Evolutionary conservation across 176 grass and related monocot genomes (phyloP), one percentile per base, ranked within the genome.

Genomic region (Triticum dicoccoides): DNA sequence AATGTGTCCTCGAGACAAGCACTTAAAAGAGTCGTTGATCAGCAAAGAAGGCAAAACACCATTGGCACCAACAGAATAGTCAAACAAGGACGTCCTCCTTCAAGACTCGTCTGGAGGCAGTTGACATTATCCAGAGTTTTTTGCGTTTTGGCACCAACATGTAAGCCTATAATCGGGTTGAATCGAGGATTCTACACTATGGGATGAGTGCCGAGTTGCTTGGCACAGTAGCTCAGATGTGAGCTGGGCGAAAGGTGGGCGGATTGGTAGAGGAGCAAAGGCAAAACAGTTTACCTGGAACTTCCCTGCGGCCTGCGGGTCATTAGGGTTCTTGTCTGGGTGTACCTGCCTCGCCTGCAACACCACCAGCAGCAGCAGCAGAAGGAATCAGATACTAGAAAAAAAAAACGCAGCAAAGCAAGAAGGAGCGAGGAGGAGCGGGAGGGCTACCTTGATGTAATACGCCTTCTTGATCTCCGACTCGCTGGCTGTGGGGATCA

Each of bases 381-480:
- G 4, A 21, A 69, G 27, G 54, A 70, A 77, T 88, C 76, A 88
- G 69, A 84, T 84, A 30, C 13, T 29, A 12, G n/a, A 12, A 15
- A 27, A 1, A 15, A 15, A 80, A 62, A 59, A 49, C 2, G 44
- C 4, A 30, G 14, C 21, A 11, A 54, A 75, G 17, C 75, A 35
- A 38, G 69, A 20, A 9, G 81, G 21, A 49, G 25, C 13, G 30
- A 59, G 21, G 61, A 74, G 78, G 37, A 74, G 25, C 66, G 44
- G 12, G 68, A 8, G 10, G 39, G 13, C 29, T 86, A 96, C 97
- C 97, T 96, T 98, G 41, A 92, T 86, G 84, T 98, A 96, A 80
- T 96, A 98, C 9, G 94, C 97, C 75, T 98, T 98, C 90, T 98
- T 98, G 86, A 98, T 98, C 84, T 98, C 93, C 11, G 93, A 87